These are phyloP conservation scores for Colletotrichum cordylinicola DNA, from an alignment of 2,329 filamentous ascomycete species.

Conservation along the genomic window DNA sequence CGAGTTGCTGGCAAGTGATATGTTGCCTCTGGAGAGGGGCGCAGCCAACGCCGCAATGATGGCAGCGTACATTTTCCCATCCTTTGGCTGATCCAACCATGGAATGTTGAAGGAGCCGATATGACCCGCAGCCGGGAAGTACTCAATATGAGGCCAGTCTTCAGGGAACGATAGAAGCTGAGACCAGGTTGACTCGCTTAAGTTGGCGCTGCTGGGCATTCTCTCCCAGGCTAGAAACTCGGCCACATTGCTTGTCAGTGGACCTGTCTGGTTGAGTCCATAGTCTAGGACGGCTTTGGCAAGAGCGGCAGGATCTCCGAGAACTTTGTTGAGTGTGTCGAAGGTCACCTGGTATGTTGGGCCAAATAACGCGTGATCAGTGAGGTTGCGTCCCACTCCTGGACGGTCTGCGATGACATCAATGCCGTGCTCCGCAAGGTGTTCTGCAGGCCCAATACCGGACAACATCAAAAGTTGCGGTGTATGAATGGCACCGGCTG, in stretches of 20 bases:
- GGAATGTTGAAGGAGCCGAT: constrained; percentile 7
- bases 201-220: constrained; percentile 29
- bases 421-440: constrained; percentile 42
- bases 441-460: constrained; percentile 46
- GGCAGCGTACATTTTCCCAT: constrained; percentile 9
- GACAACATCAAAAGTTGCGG: constrained; percentile 18
- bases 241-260: constrained; percentile 20
- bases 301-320: background rate
- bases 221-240: constrained; percentile 31
- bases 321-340: constrained; percentile 15
- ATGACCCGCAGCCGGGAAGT: constrained; percentile 7
- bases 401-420: constrained; percentile 57
- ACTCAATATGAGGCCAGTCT: constrained; percentile 43
- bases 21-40: constrained; percentile 46
- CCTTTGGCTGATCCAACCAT: background rate
- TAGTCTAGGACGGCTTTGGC: background rate
- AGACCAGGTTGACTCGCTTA: background rate
- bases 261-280: background rate
- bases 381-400: constrained; percentile 83
- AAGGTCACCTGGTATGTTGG: constrained; percentile 18
- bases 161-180: constrained; percentile 26
- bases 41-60: constrained; percentile 37
- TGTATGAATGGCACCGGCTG: constrained; percentile 5
- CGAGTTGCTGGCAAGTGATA: background rate
- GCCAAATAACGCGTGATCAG: constrained; percentile 61